Percentiles rank a stretch among this genome's conserved stretches.
phyloP scores from a whole-genome alignment of 225 moss, liverwort and hornwort species.

The Pseudisothecium myosuroides region DNA sequence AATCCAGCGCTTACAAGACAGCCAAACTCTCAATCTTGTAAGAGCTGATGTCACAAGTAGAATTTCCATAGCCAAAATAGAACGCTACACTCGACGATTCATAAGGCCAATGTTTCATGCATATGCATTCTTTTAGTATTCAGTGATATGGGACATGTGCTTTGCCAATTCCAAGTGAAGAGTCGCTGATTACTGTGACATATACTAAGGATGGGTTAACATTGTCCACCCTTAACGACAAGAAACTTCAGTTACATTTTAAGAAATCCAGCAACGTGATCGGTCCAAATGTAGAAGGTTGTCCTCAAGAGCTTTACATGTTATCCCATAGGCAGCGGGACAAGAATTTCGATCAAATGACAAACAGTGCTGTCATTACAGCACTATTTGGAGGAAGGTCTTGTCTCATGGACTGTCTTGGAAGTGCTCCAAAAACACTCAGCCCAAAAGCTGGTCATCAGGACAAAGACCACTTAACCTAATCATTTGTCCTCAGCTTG shows the following conservation, averaged over 20 bases:
- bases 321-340: too few relatives aligned
- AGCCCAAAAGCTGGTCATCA: neutral
- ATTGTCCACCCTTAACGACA: neutral
- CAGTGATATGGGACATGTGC: neutral
- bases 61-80: neutral
- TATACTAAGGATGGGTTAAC: neutral
- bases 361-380: neutral
- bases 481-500: neutral
- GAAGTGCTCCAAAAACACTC: neutral
- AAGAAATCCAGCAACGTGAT: neutral
- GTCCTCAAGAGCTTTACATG: neutral
- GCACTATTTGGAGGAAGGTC: neutral
- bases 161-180: neutral
- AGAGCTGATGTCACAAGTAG: neutral
- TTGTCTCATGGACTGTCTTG: neutral
- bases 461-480: neutral
- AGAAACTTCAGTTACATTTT: neutral
- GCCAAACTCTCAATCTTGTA: neutral
- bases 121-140: neutral
- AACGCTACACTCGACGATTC: neutral
- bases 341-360: neutral
- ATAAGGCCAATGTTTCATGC: neutral
- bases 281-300: neutral
- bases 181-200: neutral
- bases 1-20: neutral